Evolutionary conservation across 2,329 filamentous ascomycete species (phyloP).

Genomic region (Elsinoe batatas): DNA sequence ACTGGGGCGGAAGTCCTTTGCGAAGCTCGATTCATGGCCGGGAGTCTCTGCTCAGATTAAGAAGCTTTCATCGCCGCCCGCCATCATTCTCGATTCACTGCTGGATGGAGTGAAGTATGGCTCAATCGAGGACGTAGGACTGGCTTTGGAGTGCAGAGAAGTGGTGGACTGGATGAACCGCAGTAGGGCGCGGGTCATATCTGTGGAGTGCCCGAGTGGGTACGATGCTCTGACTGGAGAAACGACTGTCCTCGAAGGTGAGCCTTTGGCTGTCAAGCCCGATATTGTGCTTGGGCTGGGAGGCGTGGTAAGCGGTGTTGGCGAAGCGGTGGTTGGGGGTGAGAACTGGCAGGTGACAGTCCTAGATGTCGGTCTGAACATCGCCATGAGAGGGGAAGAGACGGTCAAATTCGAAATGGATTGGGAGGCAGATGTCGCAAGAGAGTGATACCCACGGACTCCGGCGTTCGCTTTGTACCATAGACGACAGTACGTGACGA

Average conservation of each 20-base stretch:
- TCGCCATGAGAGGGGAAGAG: constrained; percentile 4
- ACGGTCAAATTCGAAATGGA: neutral
- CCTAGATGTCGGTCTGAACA: constrained; percentile 61
- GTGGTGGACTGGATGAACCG: constrained; percentile 92
- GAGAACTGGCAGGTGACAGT: constrained; percentile 69
- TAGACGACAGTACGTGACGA: neutral
- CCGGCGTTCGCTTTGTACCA: neutral
- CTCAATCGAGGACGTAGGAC: constrained; percentile 62
- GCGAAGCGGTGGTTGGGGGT: constrained; percentile 62
- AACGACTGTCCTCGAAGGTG: constrained; percentile 57
- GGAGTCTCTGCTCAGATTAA: constrained; percentile 46
- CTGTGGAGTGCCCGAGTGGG: constrained; percentile 85
- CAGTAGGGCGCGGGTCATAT: constrained; percentile 69
- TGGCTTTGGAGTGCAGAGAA: constrained; percentile 76
- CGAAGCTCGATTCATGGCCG: constrained; percentile 52
- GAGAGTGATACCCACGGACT: constrained; percentile 7
- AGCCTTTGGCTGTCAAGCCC: constrained; percentile 68
- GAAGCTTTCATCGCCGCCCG: constrained; percentile 53
- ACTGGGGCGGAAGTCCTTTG: constrained; percentile 40
- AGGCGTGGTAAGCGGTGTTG: constrained; percentile 72
- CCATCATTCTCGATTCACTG: constrained; percentile 79
- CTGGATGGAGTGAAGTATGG: constrained; percentile 85
- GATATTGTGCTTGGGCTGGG: constrained; percentile 78
- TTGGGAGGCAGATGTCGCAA: constrained; percentile 3
- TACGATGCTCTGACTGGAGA: constrained; percentile 69